Evolutionary conservation across 495 filamentous ascomycete genomes (phyloP), one percentile per base, ranked within the genome.

Genomic region (Aspergillus steynii): DNA sequence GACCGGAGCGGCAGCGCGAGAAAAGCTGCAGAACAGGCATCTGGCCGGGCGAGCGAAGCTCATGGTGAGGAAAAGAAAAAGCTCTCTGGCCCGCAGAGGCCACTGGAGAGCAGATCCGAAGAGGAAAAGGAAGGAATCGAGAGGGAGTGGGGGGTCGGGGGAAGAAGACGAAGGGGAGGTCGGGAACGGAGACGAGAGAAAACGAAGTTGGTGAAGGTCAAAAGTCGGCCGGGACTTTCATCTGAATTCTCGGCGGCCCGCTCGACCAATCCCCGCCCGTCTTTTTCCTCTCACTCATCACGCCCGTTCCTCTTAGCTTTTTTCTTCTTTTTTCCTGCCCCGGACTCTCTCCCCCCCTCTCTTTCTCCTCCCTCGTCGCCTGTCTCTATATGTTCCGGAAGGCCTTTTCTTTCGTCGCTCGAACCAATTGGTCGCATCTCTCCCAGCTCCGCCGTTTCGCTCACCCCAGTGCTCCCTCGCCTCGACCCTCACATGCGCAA

Each of bases 21-120:
- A 76, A 62, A 81, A 75, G 66, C 70, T 79, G 71, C 82, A 82
- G 59, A 87, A 78, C 50, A 87, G 76, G 70, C 84, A 85, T 80
- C 77, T 70, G 70, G 82, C 80, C 31, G 87, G 81, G 47, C 86
- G 81, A 65, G 79, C 74, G 74, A 82, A 71, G 68, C 76, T 87
- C 86, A 89, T 90, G 29, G 15, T 77, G 69, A 50, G 28, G n/a
- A 55, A 54, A 55, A 49, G n/a, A 15, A 29, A 50, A 42, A 54
- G 61, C 65, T 71, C 70, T 60, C 66, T 61, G 65, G 69, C 72
- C 69, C 70, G 65, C 64, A 66, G 53, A 45, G 64, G 63, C 68
- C 70, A 56, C 56, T 58, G 54, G 59, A 64, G 61, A 60, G 66
- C 67, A 65, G 50, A 55, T 53, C 26, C 14, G 54, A 59, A 32